Conservation (phyloP, 148 eudicot species). For the Cornus kousa region DNA sequence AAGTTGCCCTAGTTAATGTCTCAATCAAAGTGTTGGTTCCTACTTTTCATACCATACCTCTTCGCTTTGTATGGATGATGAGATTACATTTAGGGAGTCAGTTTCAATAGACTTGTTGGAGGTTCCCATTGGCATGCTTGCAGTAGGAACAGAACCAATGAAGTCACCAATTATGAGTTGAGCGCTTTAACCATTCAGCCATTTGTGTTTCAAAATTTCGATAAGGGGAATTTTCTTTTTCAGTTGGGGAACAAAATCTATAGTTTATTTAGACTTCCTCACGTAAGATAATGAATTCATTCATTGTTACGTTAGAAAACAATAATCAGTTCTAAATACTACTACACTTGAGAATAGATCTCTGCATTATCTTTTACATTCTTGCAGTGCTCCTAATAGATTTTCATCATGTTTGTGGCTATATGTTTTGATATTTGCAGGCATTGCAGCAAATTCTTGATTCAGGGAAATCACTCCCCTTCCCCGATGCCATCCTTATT, state of each 20-base stretch:
- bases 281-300: neutral
- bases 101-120: no score
- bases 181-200: no score
- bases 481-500: slow-evolving; percentile 76
- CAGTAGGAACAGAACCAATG: no score
- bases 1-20: neutral
- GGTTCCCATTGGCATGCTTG: no score
- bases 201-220: no score
- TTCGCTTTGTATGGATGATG: no score
- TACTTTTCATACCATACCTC: neutral
- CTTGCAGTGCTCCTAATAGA: neutral
- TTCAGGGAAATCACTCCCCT: slow-evolving; percentile 58
- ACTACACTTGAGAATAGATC: neutral
- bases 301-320: neutral
- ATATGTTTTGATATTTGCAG: slow-evolving; percentile 32
- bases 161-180: no score
- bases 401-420: neutral
- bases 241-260: neutral
- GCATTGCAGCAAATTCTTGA: slow-evolving; percentile 54
- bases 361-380: neutral
- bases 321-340: neutral
- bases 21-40: neutral
- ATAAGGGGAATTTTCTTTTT: neutral
- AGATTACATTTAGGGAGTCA: no score
- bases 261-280: neutral